Conservation (phyloP, 306 rosid genomes). For the Cucurbita ficifolia region DNA sequence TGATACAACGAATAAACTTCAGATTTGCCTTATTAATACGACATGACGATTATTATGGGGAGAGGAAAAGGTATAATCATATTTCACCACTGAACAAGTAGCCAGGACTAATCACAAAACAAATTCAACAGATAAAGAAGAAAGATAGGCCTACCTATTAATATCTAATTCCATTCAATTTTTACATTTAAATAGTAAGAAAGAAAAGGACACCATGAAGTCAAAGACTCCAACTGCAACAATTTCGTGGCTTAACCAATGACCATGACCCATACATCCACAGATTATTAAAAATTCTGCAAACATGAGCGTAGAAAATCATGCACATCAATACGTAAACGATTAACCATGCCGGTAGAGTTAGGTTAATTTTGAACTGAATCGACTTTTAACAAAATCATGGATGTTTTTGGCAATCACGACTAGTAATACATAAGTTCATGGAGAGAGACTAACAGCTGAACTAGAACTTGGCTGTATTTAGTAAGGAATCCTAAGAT, state of each 20-base stretch:
- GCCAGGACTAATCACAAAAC: neutral
- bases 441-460: too few species aligned
- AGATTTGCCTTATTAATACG: neutral
- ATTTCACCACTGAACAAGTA: neutral
- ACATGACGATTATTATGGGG: neutral
- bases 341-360: too few species aligned
- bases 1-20: neutral
- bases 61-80: neutral
- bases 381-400: too few species aligned
- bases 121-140: neutral
- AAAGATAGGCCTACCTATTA: neutral
- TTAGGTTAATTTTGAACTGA: too few species aligned
- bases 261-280: neutral
- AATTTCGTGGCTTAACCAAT: neutral
- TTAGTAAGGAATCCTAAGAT: too few species aligned
- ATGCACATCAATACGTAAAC: too few species aligned
- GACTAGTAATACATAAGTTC: too few species aligned
- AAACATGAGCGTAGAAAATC: too few species aligned
- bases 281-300: neutral
- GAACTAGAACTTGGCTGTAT: too few species aligned
- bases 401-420: too few species aligned
- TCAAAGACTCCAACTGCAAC: neutral
- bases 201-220: neutral
- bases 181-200: neutral
- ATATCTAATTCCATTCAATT: neutral